Conservation (phyloP, 2,329 filamentous ascomycete genomes). For the Drechslera avenae region DNA sequence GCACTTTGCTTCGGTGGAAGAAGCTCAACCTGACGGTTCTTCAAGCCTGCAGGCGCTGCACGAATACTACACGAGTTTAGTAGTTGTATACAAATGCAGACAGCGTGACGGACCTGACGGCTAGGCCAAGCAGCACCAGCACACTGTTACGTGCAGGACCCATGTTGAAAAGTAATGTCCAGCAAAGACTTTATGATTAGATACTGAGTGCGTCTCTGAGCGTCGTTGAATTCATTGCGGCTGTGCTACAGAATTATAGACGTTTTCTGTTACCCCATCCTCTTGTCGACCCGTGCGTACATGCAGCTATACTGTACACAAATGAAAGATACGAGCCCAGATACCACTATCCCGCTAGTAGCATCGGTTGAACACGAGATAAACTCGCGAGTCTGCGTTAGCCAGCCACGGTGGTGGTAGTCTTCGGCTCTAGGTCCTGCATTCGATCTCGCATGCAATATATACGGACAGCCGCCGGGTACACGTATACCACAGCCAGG, state of each 20-base stretch:
- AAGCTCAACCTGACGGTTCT: constrained; percentile 23
- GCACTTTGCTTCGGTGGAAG: constrained; percentile 24
- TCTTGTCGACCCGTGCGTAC: constrained; percentile 19
- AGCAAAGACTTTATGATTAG: neutral
- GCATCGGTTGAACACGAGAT: constrained; percentile 26
- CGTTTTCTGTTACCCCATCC: constrained; percentile 16
- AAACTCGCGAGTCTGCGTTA: constrained; percentile 25
- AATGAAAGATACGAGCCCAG: constrained; percentile 43
- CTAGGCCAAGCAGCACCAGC: constrained; percentile 33
- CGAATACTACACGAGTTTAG: constrained; percentile 23
- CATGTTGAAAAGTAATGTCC: constrained; percentile 23
- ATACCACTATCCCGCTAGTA: constrained; percentile 22
- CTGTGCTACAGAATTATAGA: constrained; percentile 33
- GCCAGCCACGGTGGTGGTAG: constrained; percentile 20
- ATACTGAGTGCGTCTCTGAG: constrained; percentile 12
- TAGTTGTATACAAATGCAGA: neutral
- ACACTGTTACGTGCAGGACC: constrained; percentile 30
- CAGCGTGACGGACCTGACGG: constrained; percentile 27
- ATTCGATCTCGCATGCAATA: constrained; percentile 25
- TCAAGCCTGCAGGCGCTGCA: constrained; percentile 26
- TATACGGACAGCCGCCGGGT: constrained; percentile 24
- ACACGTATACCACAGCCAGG: constrained; percentile 31
- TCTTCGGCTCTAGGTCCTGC: constrained; percentile 36
- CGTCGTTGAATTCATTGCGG: constrained; percentile 7
- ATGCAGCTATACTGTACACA: constrained; percentile 31